Evolutionary conservation across 495 filamentous ascomycete genomes (phyloP).

Genomic region (Lichina pygmaea): DNA sequence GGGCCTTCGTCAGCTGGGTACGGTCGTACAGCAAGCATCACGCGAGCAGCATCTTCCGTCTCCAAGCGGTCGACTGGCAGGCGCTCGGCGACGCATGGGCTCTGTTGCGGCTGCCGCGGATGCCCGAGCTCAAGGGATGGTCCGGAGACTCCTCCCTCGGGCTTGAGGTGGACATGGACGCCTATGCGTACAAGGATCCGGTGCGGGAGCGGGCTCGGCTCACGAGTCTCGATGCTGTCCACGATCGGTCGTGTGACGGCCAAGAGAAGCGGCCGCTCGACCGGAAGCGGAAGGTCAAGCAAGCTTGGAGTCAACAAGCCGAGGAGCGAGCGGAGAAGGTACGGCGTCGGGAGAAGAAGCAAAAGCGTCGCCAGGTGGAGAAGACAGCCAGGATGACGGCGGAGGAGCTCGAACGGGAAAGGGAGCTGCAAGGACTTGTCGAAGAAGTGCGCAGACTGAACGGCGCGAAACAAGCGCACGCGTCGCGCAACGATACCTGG

Average conservation of each 20-base stretch:
- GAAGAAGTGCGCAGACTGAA: conserved; percentile 32
- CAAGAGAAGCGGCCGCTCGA: conserved; percentile 9
- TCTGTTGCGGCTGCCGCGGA: conserved; percentile 64
- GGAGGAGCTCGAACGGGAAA: conserved; percentile 40
- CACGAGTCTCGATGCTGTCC: conserved; percentile 22
- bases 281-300: conserved; percentile 21
- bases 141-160: conserved; percentile 36
- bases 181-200: conserved; percentile 52
- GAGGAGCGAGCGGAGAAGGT: conserved; percentile 40
- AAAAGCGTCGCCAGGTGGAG: conserved; percentile 41
- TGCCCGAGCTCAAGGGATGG: conserved; percentile 65
- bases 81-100: conserved; percentile 62
- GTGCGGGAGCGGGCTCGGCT: conserved; percentile 43
- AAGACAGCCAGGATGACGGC: conserved; percentile 39
- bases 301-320: conserved; percentile 66
- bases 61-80: conserved; percentile 58
- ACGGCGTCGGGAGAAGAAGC: conserved; percentile 46
- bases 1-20: conserved; percentile 80
- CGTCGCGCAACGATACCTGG: conserved; percentile 6
- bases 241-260: conserved; percentile 4
- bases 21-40: conserved; percentile 77
- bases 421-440: conserved; percentile 47
- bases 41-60: conserved; percentile 71
- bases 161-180: conserved; percentile 28
- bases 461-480: conserved; percentile 3